These are phyloP conservation scores for Coemansia sp. DNA, from an alignment of 192 early-diverging fungal species.

Conservation along the genomic window DNA sequence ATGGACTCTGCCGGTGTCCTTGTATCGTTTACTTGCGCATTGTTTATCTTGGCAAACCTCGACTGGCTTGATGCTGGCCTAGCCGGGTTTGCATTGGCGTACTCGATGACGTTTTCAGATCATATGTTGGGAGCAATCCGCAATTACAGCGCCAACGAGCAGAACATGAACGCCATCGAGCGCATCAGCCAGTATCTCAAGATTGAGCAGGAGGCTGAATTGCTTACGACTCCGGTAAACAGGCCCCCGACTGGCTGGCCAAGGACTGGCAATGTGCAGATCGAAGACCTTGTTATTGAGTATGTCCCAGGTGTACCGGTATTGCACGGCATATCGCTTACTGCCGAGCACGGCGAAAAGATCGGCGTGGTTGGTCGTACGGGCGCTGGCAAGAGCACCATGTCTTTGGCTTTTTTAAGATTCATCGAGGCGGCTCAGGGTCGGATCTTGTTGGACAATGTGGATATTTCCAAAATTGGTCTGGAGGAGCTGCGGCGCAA, in stretches of 20 bases:
- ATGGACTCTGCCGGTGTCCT: slow-evolving; percentile 67
- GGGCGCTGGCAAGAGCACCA: slow-evolving; percentile 75
- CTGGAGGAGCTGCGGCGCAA: slow-evolving; percentile 74
- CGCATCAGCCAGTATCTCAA: slow-evolving; percentile 76
- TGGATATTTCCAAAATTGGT: slow-evolving; percentile 73
- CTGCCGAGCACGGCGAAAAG: slow-evolving; percentile 68
- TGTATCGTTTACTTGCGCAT: too few species aligned
- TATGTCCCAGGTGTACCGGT: slow-evolving; percentile 78
- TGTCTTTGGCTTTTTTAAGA: slow-evolving; percentile 71
- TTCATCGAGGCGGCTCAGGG: slow-evolving; percentile 70
- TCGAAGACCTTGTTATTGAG: slow-evolving; percentile 67
- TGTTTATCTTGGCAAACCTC: too few species aligned
- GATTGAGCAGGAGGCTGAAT: slow-evolving; percentile 74
- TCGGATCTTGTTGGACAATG: slow-evolving; percentile 66
- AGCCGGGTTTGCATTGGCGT: too few species aligned
- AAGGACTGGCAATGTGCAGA: slow-evolving; percentile 62
- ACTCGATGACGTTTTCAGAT: too few species aligned
- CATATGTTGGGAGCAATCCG: too few species aligned
- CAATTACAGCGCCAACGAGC: too few species aligned
- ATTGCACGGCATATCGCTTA: slow-evolving; percentile 71
- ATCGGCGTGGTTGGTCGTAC: slow-evolving; percentile 90
- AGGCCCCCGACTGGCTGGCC: slow-evolving; percentile 65
- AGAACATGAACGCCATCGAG: slow-evolving; percentile 55
- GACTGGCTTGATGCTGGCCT: too few species aligned
- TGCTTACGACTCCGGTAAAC: slow-evolving; percentile 53